A percentile compares a stretch with the other conserved stretches of the same genome.
These are phyloP conservation scores for Hanseniaspora clermontiae DNA, from an alignment of 805 yeast species.

Conservation along the genomic window DNA sequence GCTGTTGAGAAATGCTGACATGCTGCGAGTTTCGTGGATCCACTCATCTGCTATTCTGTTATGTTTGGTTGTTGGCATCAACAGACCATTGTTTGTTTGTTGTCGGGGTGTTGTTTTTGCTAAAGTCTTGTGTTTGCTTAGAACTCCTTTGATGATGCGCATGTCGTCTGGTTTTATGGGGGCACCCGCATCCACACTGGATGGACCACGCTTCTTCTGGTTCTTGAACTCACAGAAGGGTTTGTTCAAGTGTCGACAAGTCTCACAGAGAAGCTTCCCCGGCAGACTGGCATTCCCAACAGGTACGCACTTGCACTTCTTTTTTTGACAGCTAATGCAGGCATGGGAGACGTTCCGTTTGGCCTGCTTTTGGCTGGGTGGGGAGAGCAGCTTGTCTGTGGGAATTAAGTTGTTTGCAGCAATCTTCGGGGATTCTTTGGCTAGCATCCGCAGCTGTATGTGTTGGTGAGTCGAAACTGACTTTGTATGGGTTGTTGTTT, in stretches of 20 bases:
- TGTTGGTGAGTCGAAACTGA: too few relatives aligned
- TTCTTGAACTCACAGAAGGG: not conserved
- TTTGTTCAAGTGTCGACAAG: not conserved
- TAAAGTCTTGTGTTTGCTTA: not conserved
- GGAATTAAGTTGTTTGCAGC: too few relatives aligned
- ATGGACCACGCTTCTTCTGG: slow-evolving; percentile 6
- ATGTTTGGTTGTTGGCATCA: too few relatives aligned
- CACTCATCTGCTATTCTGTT: not conserved
- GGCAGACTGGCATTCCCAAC: not conserved
- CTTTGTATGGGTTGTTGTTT: too few relatives aligned
- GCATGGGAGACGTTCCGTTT: slow-evolving; percentile 6
- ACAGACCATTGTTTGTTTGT: not conserved
- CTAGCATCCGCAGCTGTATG: too few relatives aligned
- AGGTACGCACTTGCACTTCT: slow-evolving; percentile 9
- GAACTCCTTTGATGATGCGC: not conserved
- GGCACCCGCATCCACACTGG: not conserved
- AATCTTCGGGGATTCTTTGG: too few relatives aligned
- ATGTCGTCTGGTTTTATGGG: not conserved
- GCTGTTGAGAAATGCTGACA: not conserved
- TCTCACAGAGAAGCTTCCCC: not conserved
- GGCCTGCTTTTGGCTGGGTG: too few relatives aligned
- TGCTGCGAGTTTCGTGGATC: not conserved
- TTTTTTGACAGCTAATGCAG: slow-evolving; percentile 4
- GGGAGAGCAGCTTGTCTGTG: too few relatives aligned
- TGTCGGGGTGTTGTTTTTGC: not conserved